Conservation (phyloP, 352 stramenopile species). For the Phytophthora kernoviae region DNA sequence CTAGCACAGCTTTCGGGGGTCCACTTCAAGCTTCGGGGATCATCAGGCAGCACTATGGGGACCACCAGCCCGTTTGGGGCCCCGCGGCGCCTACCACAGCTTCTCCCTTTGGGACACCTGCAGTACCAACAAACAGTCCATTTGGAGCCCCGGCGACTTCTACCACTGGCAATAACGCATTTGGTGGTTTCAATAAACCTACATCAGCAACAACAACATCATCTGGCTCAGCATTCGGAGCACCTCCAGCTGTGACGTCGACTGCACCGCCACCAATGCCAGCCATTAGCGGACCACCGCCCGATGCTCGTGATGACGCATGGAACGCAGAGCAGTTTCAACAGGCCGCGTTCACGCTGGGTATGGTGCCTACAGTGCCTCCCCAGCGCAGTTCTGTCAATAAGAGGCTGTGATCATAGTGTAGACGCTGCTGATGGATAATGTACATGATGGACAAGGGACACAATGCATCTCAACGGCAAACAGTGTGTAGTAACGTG, state of each 20-base stretch:
- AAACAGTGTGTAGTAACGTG: conserved; percentile 7
- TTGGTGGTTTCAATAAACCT: conserved; percentile 15
- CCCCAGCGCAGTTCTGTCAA: conserved; percentile 62
- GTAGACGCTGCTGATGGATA: neutral
- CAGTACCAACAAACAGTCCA: conserved; percentile 33
- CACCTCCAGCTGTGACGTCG: conserved; percentile 5
- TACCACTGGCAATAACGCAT: conserved; percentile 12
- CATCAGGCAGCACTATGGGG: conserved; percentile 14
- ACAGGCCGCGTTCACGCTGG: conserved; percentile 52
- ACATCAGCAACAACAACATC: conserved; percentile 6
- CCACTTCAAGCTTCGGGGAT: conserved; percentile 20
- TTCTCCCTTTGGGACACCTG: conserved; percentile 25
- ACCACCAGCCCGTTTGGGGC: conserved; percentile 24
- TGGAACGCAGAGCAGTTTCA: conserved; percentile 73
- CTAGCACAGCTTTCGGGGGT: conserved; percentile 19
- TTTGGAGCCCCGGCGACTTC: conserved; percentile 31
- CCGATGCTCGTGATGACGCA: conserved; percentile 51
- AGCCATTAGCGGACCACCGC: conserved; percentile 15
- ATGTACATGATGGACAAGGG: conserved; percentile 6
- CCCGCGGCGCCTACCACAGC: conserved; percentile 13
- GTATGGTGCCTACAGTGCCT: conserved; percentile 65
- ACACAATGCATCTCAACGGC: neutral
- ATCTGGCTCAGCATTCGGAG: conserved; percentile 19
- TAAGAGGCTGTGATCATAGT: conserved; percentile 5
- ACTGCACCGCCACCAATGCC: conserved; percentile 11